phyloP scores from a whole-genome alignment of 176 grass and related monocot species.

The Areca catechu region DNA sequence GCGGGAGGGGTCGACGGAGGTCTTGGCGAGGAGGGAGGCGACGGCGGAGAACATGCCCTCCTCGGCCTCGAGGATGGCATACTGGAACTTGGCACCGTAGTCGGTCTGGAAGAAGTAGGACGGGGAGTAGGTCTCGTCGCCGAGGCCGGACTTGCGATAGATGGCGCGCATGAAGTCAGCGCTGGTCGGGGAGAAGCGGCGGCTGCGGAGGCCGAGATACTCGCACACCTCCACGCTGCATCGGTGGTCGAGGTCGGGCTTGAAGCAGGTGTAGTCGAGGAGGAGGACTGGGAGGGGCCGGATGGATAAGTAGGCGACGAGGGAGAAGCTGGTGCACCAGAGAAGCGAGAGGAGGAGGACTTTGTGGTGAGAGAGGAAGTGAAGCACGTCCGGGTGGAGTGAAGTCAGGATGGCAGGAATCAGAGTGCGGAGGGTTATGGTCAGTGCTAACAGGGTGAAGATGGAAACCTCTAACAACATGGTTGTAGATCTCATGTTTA shows the following conservation, averaged over 20 bases:
- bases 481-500: no score
- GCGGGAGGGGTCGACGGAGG: slow-evolving; percentile 24
- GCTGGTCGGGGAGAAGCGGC: slow-evolving; percentile 30
- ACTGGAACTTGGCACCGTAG: slow-evolving; percentile 33
- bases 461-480: no score
- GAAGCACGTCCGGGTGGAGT: no score
- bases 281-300: slow-evolving; percentile 45
- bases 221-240: slow-evolving; percentile 57
- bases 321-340: no score
- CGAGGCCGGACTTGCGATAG: slow-evolving; percentile 74
- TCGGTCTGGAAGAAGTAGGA: slow-evolving; percentile 44
- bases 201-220: slow-evolving; percentile 48
- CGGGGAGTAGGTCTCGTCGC: slow-evolving; percentile 69
- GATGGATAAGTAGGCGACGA: neutral
- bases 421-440: no score
- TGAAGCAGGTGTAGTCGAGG: slow-evolving; percentile 70
- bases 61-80: slow-evolving; percentile 52
- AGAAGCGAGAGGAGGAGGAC: no score
- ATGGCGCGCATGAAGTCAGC: slow-evolving; percentile 62
- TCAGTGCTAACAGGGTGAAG: no score
- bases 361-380: no score
- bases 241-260: slow-evolving; percentile 40
- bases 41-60: slow-evolving; percentile 59
- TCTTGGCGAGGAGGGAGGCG: slow-evolving; percentile 47
- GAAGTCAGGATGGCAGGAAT: no score